phyloP scores from a whole-genome alignment of 1,139 yeast genomes.

The Blastobotrys capitulatus region DNA sequence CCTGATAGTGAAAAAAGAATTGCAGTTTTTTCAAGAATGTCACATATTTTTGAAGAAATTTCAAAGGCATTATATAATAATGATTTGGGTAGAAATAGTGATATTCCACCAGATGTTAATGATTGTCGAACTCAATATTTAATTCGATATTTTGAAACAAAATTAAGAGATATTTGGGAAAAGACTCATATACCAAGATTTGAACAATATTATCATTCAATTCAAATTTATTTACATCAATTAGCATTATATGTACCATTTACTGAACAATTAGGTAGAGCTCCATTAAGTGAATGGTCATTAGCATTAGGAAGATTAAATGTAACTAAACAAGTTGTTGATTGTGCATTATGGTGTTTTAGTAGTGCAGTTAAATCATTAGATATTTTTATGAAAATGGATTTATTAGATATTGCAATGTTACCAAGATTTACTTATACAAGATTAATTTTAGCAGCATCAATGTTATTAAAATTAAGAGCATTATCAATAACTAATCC shows the following conservation, averaged over 20 bases:
- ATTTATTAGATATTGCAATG: slow-evolving; percentile 36
- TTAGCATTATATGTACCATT: slow-evolving; percentile 40
- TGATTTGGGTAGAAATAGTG: slow-evolving; percentile 18
- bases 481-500: slow-evolving; percentile 53
- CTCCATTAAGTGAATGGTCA: slow-evolving; percentile 35
- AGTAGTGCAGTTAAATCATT: slow-evolving; percentile 21
- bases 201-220: slow-evolving; percentile 43
- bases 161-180: slow-evolving; percentile 12
- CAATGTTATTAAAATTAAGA: slow-evolving; percentile 56
- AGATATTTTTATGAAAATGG: slow-evolving; percentile 16
- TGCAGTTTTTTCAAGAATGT: slow-evolving; percentile 56
- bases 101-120: slow-evolving; percentile 27
- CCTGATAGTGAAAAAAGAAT: slow-evolving; percentile 32
- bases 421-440: slow-evolving; percentile 61
- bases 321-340: slow-evolving; percentile 20
- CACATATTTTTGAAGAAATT: slow-evolving; percentile 57
- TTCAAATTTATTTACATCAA: slow-evolving; percentile 72
- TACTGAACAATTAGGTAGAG: slow-evolving; percentile 27
- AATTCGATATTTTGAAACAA: slow-evolving; percentile 23
- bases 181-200: slow-evolving; percentile 8
- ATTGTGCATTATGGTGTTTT: slow-evolving; percentile 23
- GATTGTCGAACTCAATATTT: slow-evolving; percentile 24
- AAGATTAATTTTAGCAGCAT: slow-evolving; percentile 62
- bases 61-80: slow-evolving; percentile 24
- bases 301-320: slow-evolving; percentile 26